Percentiles rank a stretch among this genome's conserved stretches.
phyloP scores from a whole-genome alignment of 1,284 basidiomycete genomes.

The Phaffia rhodozyma region DNA sequence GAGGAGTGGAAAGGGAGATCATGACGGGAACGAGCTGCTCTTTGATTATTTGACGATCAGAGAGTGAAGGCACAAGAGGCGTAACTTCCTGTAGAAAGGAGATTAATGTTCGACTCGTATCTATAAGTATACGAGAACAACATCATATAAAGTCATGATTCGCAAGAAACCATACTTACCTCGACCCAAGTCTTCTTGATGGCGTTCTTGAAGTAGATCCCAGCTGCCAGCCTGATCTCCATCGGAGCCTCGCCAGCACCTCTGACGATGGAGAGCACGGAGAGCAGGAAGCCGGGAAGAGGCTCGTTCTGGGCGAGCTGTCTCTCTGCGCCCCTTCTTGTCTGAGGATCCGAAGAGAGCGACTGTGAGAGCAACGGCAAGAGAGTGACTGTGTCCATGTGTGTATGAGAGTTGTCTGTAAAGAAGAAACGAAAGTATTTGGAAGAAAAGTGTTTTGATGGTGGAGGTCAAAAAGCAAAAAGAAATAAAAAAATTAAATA shows the following conservation, averaged over 20 bases:
- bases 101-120: not conserved
- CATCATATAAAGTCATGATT: not conserved
- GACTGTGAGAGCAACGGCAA: slow-evolving; percentile 29
- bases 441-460: not conserved
- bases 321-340: slow-evolving; percentile 68
- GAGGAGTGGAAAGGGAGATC: slow-evolving; percentile 39
- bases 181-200: slow-evolving; percentile 76
- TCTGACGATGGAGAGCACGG: slow-evolving; percentile 56
- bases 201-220: slow-evolving; percentile 80
- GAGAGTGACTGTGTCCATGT: slow-evolving; percentile 17
- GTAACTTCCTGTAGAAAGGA: slow-evolving; percentile 18
- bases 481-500: too few relatives aligned
- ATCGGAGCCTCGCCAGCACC: slow-evolving; percentile 39
- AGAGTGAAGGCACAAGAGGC: slow-evolving; percentile 13
- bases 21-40: slow-evolving; percentile 42
- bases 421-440: not conserved
- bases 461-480: too few relatives aligned
- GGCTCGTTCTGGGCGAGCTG: slow-evolving; percentile 52
- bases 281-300: slow-evolving; percentile 66
- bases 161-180: slow-evolving; percentile 39
- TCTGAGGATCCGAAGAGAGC: slow-evolving; percentile 55
- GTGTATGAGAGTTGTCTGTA: not conserved
- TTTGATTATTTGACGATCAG: slow-evolving; percentile 41
- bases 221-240: slow-evolving; percentile 62
- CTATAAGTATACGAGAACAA: not conserved